Base-by-base conservation (phyloP, 805 yeast genomes). In the Torulaspora indica region DNA sequence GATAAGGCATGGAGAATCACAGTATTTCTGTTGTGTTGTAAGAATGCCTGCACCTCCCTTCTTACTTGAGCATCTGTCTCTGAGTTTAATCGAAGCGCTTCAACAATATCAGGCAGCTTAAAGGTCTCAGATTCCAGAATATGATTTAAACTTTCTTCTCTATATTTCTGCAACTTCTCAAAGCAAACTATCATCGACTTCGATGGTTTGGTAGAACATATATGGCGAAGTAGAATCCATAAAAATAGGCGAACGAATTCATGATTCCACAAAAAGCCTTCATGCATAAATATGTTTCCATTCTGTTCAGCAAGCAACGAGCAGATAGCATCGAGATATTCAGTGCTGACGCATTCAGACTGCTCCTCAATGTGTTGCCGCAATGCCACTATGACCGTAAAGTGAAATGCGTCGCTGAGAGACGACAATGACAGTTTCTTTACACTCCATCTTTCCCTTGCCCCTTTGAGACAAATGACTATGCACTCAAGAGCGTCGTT, bases 401-500 rank as follows among this genome's bases (percentile, higher is more conserved):
- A 29, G 5, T 38, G 22, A 15, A 47, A 25, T 13, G 42, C 40
- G 14, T 38, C 40, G 12, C 17, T 13, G 15, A 35, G 23, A 5
- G 42, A 22, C n/a, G 18, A 28, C 18, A 33, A 25, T n/a, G 39
- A 28, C 1, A 28, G 22, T 30, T 34, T 41, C 28, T 44, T 41
- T n/a, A 27, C 22, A 12, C 29, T 23, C 17, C 22, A 17, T 6
- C 31, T 35, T n/a, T 37, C 46, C 14, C 13, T 41, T n/a, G 38
- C 37, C 10, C 40, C 28, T 8, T 40, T 30, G 3, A 40, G 32
- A 25, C 43, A 35, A 17, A 20, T 30, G 8, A 44, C 14, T 10
- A 41, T 31, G 25, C 41, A 40, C 12, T 43, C 35, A 13, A 43
- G 38, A 5, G 38, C 27, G 27, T 41, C 38, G 15, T 17, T 67